Percentiles rank a stretch among this genome's conserved stretches.
Evolutionary conservation across 1,284 basidiomycete species (phyloP).

Genomic region (Marasmius oreades): DNA sequence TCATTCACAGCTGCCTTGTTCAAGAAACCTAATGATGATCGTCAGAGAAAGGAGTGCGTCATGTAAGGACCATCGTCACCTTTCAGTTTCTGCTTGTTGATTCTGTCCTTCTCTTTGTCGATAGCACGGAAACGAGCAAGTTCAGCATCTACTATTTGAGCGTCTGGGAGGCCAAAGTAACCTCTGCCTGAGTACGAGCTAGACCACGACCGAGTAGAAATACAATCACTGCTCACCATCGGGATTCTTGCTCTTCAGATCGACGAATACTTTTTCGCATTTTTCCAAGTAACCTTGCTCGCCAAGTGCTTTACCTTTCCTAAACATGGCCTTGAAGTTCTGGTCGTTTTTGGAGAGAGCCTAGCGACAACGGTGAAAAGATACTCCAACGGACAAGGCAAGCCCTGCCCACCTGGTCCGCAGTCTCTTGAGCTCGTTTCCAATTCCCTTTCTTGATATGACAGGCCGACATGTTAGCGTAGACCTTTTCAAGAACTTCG

Average conservation of each 20-base stretch:
- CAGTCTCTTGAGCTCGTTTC: slow-evolving; percentile 70
- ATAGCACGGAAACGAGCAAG: slow-evolving; percentile 51
- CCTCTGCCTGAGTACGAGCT: neutral
- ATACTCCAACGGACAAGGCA: neutral
- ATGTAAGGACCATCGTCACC: slow-evolving; percentile 37
- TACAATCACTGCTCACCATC: no score
- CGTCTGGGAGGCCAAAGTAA: slow-evolving; percentile 40
- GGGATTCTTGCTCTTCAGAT: slow-evolving; percentile 59
- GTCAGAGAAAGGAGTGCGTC: neutral
- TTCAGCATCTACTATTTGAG: slow-evolving; percentile 54
- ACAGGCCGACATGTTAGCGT: slow-evolving; percentile 78
- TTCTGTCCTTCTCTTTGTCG: slow-evolving; percentile 64
- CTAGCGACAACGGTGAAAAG: slow-evolving; percentile 29
- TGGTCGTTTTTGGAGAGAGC: slow-evolving; percentile 67
- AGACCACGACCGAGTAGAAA: slow-evolving; percentile 1
- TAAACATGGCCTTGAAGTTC: slow-evolving; percentile 74
- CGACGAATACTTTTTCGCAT: slow-evolving; percentile 58
- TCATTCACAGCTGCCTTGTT: slow-evolving; percentile 23
- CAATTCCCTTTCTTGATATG: slow-evolving; percentile 75
- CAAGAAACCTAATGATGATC: slow-evolving; percentile 28
- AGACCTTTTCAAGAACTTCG: slow-evolving; percentile 71
- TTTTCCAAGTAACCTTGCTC: slow-evolving; percentile 74
- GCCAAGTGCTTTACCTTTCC: slow-evolving; percentile 75
- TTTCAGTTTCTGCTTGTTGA: slow-evolving; percentile 68
- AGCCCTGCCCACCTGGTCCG: slow-evolving; percentile 54